phyloP scores from a whole-genome alignment of 2,329 filamentous ascomycete species.

The Rhynchosporium graminicola region DNA sequence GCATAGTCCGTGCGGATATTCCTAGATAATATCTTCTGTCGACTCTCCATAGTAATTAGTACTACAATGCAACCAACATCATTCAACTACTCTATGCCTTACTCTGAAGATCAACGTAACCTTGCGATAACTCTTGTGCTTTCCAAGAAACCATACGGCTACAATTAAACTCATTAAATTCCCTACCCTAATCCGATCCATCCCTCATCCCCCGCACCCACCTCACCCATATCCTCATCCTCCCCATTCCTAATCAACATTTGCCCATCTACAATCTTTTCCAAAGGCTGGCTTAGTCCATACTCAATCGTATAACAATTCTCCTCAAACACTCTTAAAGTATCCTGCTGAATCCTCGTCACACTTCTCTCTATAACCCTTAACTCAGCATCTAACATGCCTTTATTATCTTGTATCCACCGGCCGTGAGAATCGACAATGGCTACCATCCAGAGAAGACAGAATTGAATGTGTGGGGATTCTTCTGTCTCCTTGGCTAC shows the following conservation, averaged over 20 bases:
- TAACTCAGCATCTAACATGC: constrained; percentile 80
- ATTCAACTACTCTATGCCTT: too few species aligned
- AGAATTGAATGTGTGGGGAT: constrained; percentile 92
- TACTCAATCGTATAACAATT: constrained; percentile 91
- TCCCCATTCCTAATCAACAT: constrained; percentile 42
- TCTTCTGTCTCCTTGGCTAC: constrained; percentile 86
- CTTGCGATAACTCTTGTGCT: not conserved
- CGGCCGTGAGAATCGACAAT: constrained; percentile 79
- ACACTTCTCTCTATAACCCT: constrained; percentile 81
- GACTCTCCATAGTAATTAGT: too few species aligned
- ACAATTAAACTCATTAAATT: not conserved
- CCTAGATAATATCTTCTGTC: too few species aligned
- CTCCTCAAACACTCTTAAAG: constrained; percentile 80
- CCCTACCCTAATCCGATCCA: constrained; percentile 54
- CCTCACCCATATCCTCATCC: constrained; percentile 39
- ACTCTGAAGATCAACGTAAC: too few species aligned
- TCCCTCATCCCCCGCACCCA: constrained; percentile 46
- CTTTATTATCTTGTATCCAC: constrained; percentile 79
- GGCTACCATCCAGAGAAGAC: constrained; percentile 87
- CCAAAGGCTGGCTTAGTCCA: constrained; percentile 57
- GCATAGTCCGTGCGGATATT: too few species aligned
- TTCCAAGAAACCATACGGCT: not conserved
- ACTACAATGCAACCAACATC: too few species aligned
- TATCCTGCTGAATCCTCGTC: constrained; percentile 75
- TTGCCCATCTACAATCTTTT: constrained; percentile 35